Conservation (phyloP, 1,284 basidiomycete species). For the Melampsora abietis-canadensis region DNA sequence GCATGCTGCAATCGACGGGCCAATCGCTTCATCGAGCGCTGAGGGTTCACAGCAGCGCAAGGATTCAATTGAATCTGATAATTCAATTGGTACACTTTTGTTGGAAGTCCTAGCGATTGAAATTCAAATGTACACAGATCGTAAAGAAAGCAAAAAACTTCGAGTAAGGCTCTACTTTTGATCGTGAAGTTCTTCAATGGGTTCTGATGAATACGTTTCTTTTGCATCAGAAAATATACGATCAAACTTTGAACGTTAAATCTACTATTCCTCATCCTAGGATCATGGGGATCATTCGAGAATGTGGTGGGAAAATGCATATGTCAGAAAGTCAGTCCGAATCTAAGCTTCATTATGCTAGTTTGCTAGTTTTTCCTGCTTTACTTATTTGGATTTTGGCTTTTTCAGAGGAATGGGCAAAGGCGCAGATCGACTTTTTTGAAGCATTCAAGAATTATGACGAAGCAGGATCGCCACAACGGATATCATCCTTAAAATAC, state of each 20-base stretch:
- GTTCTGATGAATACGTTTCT: not conserved
- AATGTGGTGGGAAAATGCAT: slow-evolving; percentile 99
- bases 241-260: slow-evolving; percentile 83
- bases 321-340: slow-evolving; percentile 86
- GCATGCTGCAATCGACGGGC: slow-evolving; percentile 26
- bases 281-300: slow-evolving; percentile 98
- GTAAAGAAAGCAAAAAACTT: slow-evolving; percentile 88
- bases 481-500: slow-evolving; percentile 97
- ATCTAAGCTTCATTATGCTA: not conserved
- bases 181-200: no score
- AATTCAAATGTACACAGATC: slow-evolving; percentile 99
- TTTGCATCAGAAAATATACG: slow-evolving; percentile 79
- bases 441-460: slow-evolving; percentile 98
- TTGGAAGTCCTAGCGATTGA: slow-evolving; percentile 98
- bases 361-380: not conserved
- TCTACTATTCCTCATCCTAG: slow-evolving; percentile 97
- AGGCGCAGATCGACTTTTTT: slow-evolving; percentile 96
- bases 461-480: slow-evolving; percentile 90
- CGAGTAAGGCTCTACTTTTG: slow-evolving; percentile 61
- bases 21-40: not conserved
- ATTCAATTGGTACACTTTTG: slow-evolving; percentile 83
- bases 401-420: slow-evolving; percentile 79
- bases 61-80: slow-evolving; percentile 64
- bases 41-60: not conserved
- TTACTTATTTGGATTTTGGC: slow-evolving; percentile 17